Conservation (phyloP, 495 filamentous ascomycete species). For the Trichoderma parareesei region DNA sequence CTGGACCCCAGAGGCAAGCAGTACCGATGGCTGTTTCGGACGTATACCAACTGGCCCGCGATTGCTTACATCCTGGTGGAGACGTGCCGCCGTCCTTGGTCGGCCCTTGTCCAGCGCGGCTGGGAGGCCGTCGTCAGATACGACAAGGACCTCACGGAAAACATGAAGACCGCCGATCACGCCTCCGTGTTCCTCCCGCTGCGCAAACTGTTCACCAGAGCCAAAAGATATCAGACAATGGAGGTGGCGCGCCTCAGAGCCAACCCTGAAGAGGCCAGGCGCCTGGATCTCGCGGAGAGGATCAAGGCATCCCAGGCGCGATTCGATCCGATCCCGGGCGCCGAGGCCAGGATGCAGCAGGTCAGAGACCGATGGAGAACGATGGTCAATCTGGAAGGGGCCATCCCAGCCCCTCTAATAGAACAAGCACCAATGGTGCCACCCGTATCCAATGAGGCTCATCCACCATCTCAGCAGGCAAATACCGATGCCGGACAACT, state of each 20-base stretch:
- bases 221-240: constrained; percentile 43
- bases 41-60: constrained; percentile 76
- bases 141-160: constrained; percentile 42
- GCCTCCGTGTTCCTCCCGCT: constrained; percentile 69
- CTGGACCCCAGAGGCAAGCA: constrained; percentile 51
- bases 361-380: constrained; percentile 32
- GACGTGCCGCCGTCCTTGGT: constrained; percentile 62
- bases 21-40: constrained; percentile 77
- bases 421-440: not conserved
- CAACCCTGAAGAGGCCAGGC: constrained; percentile 31
- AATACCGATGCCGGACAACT: no score
- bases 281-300: constrained; percentile 34
- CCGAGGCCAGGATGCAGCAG: constrained; percentile 24
- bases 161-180: constrained; percentile 39
- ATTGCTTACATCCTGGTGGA: constrained; percentile 71
- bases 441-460: not conserved
- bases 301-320: constrained; percentile 24
- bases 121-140: constrained; percentile 66
- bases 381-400: not conserved
- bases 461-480: not conserved
- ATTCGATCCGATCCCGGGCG: constrained; percentile 31
- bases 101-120: constrained; percentile 61
- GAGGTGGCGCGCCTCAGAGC: constrained; percentile 36
- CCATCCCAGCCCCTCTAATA: not conserved
- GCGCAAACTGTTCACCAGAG: constrained; percentile 61